phyloP scores from a whole-genome alignment of 2,329 filamentous ascomycete species.

The Aspergillus caelatus region DNA sequence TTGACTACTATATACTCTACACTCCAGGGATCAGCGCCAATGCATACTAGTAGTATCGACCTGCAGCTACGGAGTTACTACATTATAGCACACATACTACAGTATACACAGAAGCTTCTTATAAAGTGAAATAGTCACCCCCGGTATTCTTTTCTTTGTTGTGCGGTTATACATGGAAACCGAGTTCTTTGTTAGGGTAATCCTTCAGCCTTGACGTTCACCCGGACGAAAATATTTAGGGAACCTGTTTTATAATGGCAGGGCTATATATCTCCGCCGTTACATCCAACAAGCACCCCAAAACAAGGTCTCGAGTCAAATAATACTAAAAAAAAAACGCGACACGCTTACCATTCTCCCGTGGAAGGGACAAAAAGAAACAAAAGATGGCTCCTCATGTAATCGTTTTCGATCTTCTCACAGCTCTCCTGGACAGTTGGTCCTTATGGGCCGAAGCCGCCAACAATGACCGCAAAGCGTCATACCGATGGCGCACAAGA shows the following conservation, averaged over 20 bases:
- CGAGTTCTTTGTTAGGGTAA: background rate
- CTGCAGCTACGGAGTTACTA: background rate
- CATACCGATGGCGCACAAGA: background rate
- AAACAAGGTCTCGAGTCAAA: background rate
- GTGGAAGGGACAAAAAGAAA: background rate
- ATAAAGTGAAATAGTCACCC: no score
- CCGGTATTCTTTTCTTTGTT: no score
- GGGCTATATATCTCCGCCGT: background rate
- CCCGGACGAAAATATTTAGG: background rate
- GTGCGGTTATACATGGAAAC: background rate
- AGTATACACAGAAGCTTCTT: no score
- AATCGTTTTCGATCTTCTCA: conserved; percentile 7
- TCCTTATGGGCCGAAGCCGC: conserved; percentile 5
- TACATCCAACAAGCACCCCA: background rate
- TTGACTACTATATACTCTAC: no score
- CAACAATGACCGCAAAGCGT: background rate
- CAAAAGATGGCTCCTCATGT: background rate
- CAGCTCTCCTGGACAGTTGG: conserved; percentile 11
- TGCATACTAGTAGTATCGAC: background rate
- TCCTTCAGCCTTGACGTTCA: background rate
- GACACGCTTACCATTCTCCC: no score
- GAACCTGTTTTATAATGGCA: background rate
- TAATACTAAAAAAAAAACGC: background rate
- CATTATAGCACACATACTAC: no score
- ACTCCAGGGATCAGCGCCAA: background rate